These are phyloP conservation scores for Cryptosporidium sp. DNA, from an alignment of 169 alveolate genomes.

Conservation along the genomic window DNA sequence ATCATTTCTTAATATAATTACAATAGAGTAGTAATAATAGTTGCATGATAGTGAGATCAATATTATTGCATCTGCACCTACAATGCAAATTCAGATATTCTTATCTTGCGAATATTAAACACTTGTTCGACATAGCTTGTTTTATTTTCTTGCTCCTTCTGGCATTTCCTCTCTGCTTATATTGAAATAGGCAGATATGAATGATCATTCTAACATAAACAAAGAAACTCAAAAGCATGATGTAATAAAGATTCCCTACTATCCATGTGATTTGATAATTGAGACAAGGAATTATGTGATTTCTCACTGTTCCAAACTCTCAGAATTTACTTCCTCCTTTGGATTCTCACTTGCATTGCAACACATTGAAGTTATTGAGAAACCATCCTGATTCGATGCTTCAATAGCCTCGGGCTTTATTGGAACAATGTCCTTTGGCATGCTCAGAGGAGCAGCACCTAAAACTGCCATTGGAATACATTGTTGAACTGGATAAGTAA, in stretches of 20 bases:
- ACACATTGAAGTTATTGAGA: conserved; percentile 62
- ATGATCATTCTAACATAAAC: background rate
- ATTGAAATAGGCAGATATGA: background rate
- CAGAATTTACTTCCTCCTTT: conserved; percentile 26
- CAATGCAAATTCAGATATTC: background rate
- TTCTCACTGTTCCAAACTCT: conserved; percentile 8
- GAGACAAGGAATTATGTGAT: background rate
- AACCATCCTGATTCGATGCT: conserved; percentile 65
- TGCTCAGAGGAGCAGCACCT: conserved; percentile 75
- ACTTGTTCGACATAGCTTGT: background rate
- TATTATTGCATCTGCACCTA: background rate
- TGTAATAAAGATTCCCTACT: background rate
- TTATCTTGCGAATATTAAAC: background rate
- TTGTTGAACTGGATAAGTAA: conserved; percentile 71
- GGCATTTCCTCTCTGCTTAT: background rate
- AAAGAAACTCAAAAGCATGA: background rate
- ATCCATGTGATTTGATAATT: background rate
- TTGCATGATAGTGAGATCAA: background rate
- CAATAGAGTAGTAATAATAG: background rate
- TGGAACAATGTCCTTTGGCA: conserved; percentile 72
- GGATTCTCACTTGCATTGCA: conserved; percentile 72
- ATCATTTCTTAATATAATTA: background rate
- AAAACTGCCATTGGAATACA: conserved; percentile 75
- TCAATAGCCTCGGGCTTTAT: conserved; percentile 67
- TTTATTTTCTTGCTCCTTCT: background rate